Conservation (phyloP, 306 rosid genomes). For the Ormosia semicastrata region DNA sequence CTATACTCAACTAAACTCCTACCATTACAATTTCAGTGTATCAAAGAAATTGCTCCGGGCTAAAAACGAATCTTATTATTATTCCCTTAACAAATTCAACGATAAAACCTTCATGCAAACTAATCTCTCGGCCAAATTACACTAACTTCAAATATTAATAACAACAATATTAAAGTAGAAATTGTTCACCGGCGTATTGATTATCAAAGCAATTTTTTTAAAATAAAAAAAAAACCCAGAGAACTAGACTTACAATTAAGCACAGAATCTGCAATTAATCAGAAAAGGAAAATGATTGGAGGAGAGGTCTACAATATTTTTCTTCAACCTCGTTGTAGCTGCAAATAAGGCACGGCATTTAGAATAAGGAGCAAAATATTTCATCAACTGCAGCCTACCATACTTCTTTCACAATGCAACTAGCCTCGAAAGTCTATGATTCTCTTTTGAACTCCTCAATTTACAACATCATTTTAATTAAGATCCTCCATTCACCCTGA, state of each 20-base stretch:
- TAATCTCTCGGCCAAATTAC: too few relatives aligned
- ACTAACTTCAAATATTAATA: not conserved
- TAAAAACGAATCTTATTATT: too few relatives aligned
- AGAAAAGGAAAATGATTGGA: not conserved
- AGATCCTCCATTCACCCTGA: conserved; percentile 30
- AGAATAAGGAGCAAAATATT: conserved; percentile 9
- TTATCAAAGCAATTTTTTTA: not conserved
- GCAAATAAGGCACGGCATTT: not conserved
- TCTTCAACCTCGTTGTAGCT: not conserved
- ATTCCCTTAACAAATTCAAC: too few relatives aligned
- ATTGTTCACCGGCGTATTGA: not conserved
- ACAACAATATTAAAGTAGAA: not conserved
- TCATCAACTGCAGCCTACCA: conserved; percentile 7
- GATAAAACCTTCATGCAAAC: too few relatives aligned
- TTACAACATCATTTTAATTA: conserved; percentile 44
- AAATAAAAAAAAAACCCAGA: not conserved
- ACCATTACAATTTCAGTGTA: not conserved
- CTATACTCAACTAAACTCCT: too few relatives aligned
- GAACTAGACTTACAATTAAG: not conserved
- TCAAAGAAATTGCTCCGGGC: not conserved
- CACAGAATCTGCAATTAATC: not conserved
- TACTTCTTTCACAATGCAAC: not conserved
- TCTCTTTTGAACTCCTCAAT: conserved; percentile 35
- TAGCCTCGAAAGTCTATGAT: conserved; percentile 20
- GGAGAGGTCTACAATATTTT: not conserved